phyloP scores from a whole-genome alignment of 176 grass and related monocot species.

The Zoysia japonica region DNA sequence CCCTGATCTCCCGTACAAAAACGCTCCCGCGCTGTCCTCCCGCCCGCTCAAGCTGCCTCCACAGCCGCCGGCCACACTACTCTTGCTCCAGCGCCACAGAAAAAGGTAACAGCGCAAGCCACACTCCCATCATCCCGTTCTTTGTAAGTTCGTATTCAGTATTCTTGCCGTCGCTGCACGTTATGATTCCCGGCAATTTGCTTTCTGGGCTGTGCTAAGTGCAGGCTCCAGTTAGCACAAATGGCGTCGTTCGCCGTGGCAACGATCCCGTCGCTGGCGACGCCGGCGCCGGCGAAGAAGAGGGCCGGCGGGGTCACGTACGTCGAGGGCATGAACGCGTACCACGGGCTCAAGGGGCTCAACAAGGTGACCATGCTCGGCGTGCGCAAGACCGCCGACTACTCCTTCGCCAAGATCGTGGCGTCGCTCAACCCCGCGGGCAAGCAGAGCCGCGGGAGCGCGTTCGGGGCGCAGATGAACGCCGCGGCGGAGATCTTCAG shows the following conservation, averaged over 20 bases:
- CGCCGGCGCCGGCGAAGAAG: conserved; percentile 31
- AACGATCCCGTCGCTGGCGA: conserved; percentile 43
- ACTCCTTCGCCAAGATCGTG: conserved; percentile 60
- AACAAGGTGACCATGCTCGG: conserved; percentile 66
- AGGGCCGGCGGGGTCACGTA: conserved; percentile 49
- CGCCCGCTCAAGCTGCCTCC: conserved; percentile 17
- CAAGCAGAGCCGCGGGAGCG: conserved; percentile 45
- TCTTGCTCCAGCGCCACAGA: conserved; percentile 5
- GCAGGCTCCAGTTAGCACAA: not conserved
- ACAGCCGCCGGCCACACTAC: conserved; percentile 35
- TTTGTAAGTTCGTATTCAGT: not conserved
- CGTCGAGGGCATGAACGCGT: conserved; percentile 67
- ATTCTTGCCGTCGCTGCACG: not conserved
- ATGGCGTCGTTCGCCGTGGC: conserved; percentile 73
- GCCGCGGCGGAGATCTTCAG: conserved; percentile 77
- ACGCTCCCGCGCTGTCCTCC: conserved; percentile 10
- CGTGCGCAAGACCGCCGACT: conserved; percentile 52
- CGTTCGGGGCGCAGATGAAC: conserved; percentile 63
- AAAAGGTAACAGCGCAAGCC: conserved; percentile 5
- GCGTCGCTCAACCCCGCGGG: conserved; percentile 49
- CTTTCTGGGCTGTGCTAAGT: conserved; percentile 12
- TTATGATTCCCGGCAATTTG: not conserved
- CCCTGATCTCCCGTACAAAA: conserved; percentile 51
- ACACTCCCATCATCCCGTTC: not conserved
- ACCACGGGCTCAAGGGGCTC: conserved; percentile 61